Conservation (phyloP, 139 green algal species). For the Zygnema circumcarinatum region DNA sequence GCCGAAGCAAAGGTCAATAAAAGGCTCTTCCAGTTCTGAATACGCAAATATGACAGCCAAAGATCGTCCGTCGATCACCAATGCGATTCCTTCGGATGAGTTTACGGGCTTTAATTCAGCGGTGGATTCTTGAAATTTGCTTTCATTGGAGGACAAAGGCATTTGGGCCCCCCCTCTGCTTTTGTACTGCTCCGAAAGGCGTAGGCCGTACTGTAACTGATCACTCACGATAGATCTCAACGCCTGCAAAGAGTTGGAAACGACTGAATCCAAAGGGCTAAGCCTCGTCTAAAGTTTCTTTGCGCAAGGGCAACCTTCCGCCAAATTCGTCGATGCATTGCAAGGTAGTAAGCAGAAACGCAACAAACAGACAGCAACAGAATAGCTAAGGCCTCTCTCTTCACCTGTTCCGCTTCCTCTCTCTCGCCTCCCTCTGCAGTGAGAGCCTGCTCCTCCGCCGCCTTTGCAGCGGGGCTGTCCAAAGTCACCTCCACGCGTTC, state of each 20-base stretch:
- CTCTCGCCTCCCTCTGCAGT: neutral
- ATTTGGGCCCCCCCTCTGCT: neutral
- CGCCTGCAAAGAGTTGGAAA: too few species aligned
- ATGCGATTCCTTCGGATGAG: neutral
- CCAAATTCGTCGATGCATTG: too few species aligned
- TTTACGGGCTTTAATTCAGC: neutral
- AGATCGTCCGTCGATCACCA: conserved; percentile 56
- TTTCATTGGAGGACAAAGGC: neutral
- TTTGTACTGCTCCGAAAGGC: neutral
- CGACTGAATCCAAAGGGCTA: too few species aligned
- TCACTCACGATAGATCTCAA: neutral
- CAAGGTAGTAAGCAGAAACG: too few species aligned
- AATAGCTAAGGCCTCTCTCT: too few species aligned
- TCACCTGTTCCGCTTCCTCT: neutral
- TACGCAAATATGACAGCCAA: conserved; percentile 30
- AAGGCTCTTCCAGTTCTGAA: conserved; percentile 10
- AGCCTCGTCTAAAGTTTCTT: too few species aligned
- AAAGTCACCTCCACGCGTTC: conserved; percentile 38
- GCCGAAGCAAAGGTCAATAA: conserved; percentile 72
- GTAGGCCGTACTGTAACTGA: neutral
- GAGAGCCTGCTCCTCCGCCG: conserved; percentile 28
- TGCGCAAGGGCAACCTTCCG: too few species aligned
- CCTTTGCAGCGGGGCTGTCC: conserved; percentile 36
- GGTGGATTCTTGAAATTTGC: too few species aligned
- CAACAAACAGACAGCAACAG: too few species aligned